A percentile compares a stretch with the other conserved stretches of the same genome.
Evolutionary conservation across 192 early-diverging fungal genomes (phyloP).

Genomic region (Chytriomyces confervae): DNA sequence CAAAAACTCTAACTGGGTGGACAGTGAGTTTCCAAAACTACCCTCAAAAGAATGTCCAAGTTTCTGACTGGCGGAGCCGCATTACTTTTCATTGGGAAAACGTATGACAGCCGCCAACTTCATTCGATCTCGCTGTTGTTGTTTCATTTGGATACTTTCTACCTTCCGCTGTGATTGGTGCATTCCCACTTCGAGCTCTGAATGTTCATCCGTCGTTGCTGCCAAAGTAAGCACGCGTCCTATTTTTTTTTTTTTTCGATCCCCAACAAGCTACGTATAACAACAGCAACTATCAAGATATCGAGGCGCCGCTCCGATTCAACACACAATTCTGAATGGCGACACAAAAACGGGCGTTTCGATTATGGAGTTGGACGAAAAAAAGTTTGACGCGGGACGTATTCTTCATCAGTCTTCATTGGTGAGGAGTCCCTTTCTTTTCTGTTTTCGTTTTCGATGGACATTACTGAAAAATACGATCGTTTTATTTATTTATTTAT

Average conservation of each 20-base stretch:
- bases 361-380: constrained; percentile 82
- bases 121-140: constrained; percentile 86
- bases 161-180: constrained; percentile 69
- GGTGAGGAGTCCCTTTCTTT: constrained; percentile 51
- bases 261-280: background rate
- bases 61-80: constrained; percentile 3
- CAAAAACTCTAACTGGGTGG: constrained; percentile 59
- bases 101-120: background rate
- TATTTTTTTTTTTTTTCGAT: background rate
- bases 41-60: too few relatives aligned
- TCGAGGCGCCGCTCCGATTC: constrained; percentile 91
- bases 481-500: background rate
- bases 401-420: constrained; percentile 74
- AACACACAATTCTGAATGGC: constrained; percentile 79
- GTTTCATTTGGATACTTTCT: constrained; percentile 94
- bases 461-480: constrained; percentile 48
- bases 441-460: constrained; percentile 75
- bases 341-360: constrained; percentile 80
- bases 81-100: background rate
- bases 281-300: constrained; percentile 45
- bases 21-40: constrained; percentile 37
- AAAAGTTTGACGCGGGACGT: constrained; percentile 83
- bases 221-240: constrained; percentile 65
- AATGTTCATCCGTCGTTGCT: constrained; percentile 96
- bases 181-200: constrained; percentile 72